Percentiles rank a stretch among this genome's conserved stretches.
Conservation (phyloP, 345 rosid genomes). For the Durio zibethinus region DNA sequence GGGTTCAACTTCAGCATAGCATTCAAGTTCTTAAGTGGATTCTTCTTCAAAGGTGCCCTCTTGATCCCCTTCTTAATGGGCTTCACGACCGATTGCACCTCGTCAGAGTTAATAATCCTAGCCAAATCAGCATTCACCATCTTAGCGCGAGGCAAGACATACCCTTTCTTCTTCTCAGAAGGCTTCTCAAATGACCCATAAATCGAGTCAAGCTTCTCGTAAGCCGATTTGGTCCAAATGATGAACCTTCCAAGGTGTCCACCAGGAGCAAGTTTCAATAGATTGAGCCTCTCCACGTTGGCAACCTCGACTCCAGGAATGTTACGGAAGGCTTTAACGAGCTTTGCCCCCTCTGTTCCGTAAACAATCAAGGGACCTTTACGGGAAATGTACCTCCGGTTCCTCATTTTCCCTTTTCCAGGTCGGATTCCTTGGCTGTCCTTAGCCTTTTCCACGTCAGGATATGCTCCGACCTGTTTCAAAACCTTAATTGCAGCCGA, state of each 20-base stretch:
- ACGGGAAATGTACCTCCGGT: conserved; percentile 76
- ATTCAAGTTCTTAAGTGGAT: conserved; percentile 84
- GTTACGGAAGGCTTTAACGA: conserved; percentile 89
- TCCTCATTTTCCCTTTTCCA: conserved; percentile 91
- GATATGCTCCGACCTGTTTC: conserved; percentile 80
- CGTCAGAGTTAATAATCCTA: conserved; percentile 92
- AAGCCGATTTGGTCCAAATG: conserved; percentile 94
- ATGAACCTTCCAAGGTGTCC: conserved; percentile 94
- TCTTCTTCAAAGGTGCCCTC: conserved; percentile 88
- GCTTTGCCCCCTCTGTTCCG: conserved; percentile 74
- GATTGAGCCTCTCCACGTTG: conserved; percentile 75
- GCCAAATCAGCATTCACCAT: conserved; percentile 95
- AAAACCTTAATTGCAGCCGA: conserved; percentile 72
- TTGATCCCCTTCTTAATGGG: conserved; percentile 67
- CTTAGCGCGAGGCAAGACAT: conserved; percentile 78
- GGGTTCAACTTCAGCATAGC: conserved; percentile 85
- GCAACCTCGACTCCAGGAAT: conserved; percentile 92
- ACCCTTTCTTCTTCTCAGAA: conserved; percentile 90
- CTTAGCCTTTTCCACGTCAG: conserved; percentile 91
- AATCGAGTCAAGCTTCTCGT: conserved; percentile 85
- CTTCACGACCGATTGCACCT: conserved; percentile 86
- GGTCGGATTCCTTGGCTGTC: conserved; percentile 77
- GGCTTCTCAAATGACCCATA: conserved; percentile 80
- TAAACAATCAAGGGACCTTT: conserved; percentile 91
- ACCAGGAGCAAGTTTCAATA: conserved; percentile 91